A percentile compares a stretch with the other conserved stretches of the same genome.
Evolutionary conservation across 768 basidiomycete species (phyloP).

Genomic region (Lactarius hengduanensis): DNA sequence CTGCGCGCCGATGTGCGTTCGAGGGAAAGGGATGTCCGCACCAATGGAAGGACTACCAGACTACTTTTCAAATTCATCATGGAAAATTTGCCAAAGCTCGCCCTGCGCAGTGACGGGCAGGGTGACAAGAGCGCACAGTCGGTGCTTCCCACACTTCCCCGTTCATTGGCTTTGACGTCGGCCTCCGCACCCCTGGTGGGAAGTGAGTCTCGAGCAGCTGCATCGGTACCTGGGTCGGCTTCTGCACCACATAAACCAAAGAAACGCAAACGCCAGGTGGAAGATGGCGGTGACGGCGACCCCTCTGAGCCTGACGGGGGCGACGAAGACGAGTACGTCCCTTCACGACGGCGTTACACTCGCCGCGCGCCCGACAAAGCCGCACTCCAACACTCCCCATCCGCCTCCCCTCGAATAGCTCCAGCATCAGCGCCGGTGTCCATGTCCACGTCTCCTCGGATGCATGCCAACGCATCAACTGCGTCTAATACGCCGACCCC

Average conservation of each 20-base stretch:
- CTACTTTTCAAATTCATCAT: constrained; percentile 54
- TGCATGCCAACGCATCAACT: neutral
- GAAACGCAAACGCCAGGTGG: constrained; percentile 14
- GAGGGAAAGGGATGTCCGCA: constrained; percentile 61
- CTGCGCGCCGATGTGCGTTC: constrained; percentile 58
- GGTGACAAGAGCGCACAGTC: constrained; percentile 28
- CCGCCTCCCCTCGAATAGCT: neutral
- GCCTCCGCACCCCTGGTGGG: neutral
- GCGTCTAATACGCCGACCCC: constrained; percentile 11
- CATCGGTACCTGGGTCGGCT: neutral
- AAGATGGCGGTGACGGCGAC: neutral
- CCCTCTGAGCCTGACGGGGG: neutral
- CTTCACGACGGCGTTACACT: neutral
- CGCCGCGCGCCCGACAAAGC: constrained; percentile 13
- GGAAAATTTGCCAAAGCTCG: constrained; percentile 29
- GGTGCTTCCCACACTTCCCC: constrained; percentile 4
- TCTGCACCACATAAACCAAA: neutral
- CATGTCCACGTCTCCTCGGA: neutral
- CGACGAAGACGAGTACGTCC: constrained; percentile 10
- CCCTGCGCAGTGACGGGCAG: constrained; percentile 27
- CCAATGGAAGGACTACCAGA: constrained; percentile 58
- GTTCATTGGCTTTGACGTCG: neutral
- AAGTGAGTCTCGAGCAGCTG: neutral
- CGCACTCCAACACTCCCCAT: neutral
- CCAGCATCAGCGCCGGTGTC: neutral